A percentile compares a stretch with the other conserved stretches of the same genome.
Conservation (phyloP, 352 stramenopile genomes). For the Pythium vanterpoolii region DNA sequence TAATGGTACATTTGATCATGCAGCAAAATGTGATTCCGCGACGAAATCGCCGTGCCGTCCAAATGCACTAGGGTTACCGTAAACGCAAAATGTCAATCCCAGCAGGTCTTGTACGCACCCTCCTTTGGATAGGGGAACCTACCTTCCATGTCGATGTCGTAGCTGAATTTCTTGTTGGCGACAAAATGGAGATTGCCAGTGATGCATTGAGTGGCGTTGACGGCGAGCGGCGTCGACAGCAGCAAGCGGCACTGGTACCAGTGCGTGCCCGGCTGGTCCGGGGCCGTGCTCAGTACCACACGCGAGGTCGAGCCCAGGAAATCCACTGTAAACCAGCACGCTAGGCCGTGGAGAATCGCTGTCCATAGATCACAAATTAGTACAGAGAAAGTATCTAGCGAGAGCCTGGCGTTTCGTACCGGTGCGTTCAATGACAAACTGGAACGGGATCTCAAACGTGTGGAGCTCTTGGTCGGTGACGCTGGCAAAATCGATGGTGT, state of each 20-base stretch:
- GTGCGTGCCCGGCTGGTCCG: constrained; percentile 68
- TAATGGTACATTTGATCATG: constrained; percentile 97
- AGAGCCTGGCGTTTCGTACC: too few relatives aligned
- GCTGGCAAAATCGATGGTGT: constrained; percentile 86
- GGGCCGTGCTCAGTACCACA: constrained; percentile 86
- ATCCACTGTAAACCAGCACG: constrained; percentile 99
- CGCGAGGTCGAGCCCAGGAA: constrained; percentile 89
- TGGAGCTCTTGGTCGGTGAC: constrained; percentile 79
- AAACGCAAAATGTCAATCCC: neutral
- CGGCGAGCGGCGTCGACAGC: constrained; percentile 87
- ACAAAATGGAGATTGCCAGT: constrained; percentile 88
- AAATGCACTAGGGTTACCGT: constrained; percentile 51
- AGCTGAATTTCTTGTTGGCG: constrained; percentile 96
- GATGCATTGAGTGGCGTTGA: constrained; percentile 89
- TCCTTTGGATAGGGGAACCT: neutral
- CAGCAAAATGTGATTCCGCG: constrained; percentile 84
- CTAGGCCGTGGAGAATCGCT: constrained; percentile 95
- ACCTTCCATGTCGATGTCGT: constrained; percentile 91
- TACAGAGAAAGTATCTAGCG: too few relatives aligned
- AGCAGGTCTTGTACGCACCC: neutral
- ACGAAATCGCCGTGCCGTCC: constrained; percentile 84
- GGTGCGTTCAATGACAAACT: constrained; percentile 85
- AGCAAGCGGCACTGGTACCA: constrained; percentile 95
- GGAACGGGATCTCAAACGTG: constrained; percentile 90
- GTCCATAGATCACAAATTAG: constrained; percentile 5